phyloP scores from a whole-genome alignment of 495 filamentous ascomycete species.

The Talaromyces nanjingensis region DNA sequence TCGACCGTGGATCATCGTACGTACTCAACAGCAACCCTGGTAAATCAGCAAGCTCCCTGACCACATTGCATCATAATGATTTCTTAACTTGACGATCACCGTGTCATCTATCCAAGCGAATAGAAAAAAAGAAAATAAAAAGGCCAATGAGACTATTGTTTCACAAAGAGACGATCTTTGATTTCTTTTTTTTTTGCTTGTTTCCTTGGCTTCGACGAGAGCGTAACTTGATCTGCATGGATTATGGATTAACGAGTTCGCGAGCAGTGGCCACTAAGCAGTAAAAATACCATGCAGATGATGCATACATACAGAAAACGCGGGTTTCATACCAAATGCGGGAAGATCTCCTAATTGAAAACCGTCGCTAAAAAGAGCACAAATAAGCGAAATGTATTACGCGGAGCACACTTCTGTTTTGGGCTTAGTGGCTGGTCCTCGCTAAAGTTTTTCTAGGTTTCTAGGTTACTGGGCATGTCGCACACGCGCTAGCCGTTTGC shows the following conservation, averaged over 20 bases:
- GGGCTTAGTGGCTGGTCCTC: neutral
- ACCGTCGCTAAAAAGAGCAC: neutral
- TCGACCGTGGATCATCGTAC: neutral
- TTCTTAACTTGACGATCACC: neutral
- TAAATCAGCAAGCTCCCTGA: neutral
- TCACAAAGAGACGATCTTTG: conserved; percentile 3
- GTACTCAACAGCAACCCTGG: neutral
- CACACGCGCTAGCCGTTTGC: neutral
- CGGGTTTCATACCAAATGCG: conserved; percentile 3
- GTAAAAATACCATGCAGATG: neutral
- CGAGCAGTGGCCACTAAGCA: neutral
- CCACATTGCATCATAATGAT: neutral
- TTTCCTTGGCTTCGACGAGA: neutral
- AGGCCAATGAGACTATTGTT: conserved; percentile 1
- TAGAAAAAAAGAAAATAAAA: neutral
- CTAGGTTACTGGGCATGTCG: neutral
- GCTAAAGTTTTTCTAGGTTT: neutral
- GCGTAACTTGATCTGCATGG: neutral
- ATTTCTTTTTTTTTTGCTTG: neutral
- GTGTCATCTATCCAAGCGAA: neutral
- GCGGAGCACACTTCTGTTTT: neutral
- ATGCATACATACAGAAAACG: neutral
- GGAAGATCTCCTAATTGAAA: conserved; percentile 5
- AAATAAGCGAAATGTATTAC: neutral
- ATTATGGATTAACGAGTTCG: neutral